These are phyloP conservation scores for Verticillium zaregamsianum DNA, from an alignment of 2,329 filamentous ascomycete species.

Conservation along the genomic window DNA sequence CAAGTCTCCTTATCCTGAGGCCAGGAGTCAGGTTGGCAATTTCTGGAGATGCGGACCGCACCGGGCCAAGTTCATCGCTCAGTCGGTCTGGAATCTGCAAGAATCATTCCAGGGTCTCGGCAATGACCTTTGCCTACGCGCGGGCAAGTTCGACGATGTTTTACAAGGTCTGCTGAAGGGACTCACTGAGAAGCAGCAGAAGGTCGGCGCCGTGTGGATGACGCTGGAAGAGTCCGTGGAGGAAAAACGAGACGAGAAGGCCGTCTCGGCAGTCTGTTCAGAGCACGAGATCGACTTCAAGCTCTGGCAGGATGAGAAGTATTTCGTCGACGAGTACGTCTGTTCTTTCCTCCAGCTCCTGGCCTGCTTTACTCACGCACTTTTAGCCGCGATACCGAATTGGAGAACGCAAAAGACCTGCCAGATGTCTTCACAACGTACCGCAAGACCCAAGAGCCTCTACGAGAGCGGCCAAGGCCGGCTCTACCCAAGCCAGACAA, in stretches of 20 bases:
- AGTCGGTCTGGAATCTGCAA: constrained; percentile 72
- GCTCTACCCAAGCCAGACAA: constrained; percentile 48
- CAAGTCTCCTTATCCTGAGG: constrained; percentile 64
- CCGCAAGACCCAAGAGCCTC: constrained; percentile 67
- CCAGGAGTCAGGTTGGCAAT: constrained; percentile 57
- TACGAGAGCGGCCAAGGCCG: constrained; percentile 59
- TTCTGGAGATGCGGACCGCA: constrained; percentile 74
- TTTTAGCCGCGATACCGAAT: constrained; percentile 60
- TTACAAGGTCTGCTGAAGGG: constrained; percentile 52
- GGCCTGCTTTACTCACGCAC: background rate
- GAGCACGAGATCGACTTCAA: constrained; percentile 54
- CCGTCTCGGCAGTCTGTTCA: constrained; percentile 48
- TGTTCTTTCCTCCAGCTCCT: background rate
- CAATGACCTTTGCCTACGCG: constrained; percentile 60
- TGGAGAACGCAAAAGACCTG: constrained; percentile 53
- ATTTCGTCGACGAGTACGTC: constrained; percentile 72
- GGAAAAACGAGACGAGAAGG: constrained; percentile 60
- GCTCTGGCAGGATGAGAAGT: constrained; percentile 72
- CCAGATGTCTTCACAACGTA: constrained; percentile 75
- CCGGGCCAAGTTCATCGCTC: constrained; percentile 66
- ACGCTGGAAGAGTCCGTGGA: constrained; percentile 66
- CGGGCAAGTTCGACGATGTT: constrained; percentile 57
- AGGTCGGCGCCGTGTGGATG: constrained; percentile 69
- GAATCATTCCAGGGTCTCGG: constrained; percentile 51
- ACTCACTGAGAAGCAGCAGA: constrained; percentile 32